phyloP scores from a whole-genome alignment of 1,139 yeast genomes.

The Scheffersomyces illinoinensis region DNA sequence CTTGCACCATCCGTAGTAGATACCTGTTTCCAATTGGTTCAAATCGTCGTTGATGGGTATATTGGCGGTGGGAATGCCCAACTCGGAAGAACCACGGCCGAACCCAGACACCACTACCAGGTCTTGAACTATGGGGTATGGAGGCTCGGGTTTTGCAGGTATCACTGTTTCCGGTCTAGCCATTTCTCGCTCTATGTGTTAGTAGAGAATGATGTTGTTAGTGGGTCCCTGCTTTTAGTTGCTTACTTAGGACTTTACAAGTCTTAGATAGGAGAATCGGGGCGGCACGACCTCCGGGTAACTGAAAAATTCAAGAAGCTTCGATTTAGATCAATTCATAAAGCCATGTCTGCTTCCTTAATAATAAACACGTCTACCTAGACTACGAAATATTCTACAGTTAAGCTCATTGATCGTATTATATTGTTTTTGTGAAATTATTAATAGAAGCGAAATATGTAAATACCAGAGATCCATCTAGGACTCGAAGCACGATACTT shows the following conservation, averaged over 20 bases:
- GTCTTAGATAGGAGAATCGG: not conserved
- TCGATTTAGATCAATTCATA: not conserved
- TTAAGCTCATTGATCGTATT: not conserved
- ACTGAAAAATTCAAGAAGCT: not conserved
- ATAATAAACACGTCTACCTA: no score
- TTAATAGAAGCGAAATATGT: not conserved
- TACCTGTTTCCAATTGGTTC: constrained; percentile 68
- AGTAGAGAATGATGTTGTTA: not conserved
- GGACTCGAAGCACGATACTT: constrained; percentile 20
- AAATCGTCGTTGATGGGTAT: constrained; percentile 61
- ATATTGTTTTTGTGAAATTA: not conserved
- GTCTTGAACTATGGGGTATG: constrained; percentile 65
- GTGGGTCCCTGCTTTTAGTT: not conserved
- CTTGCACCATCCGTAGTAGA: constrained; percentile 84
- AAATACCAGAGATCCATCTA: not conserved
- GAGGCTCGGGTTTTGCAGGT: constrained; percentile 53
- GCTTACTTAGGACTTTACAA: not conserved
- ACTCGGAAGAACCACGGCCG: constrained; percentile 91
- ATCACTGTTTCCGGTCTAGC: constrained; percentile 31
- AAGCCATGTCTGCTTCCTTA: no score
- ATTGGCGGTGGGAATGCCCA: constrained; percentile 96
- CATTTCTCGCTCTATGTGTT: constrained; percentile 8
- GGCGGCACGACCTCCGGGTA: not conserved
- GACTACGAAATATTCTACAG: not conserved
- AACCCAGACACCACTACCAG: constrained; percentile 79